Conservation (phyloP, 305 asterid genomes). For the Fraxinus angustifolia region DNA sequence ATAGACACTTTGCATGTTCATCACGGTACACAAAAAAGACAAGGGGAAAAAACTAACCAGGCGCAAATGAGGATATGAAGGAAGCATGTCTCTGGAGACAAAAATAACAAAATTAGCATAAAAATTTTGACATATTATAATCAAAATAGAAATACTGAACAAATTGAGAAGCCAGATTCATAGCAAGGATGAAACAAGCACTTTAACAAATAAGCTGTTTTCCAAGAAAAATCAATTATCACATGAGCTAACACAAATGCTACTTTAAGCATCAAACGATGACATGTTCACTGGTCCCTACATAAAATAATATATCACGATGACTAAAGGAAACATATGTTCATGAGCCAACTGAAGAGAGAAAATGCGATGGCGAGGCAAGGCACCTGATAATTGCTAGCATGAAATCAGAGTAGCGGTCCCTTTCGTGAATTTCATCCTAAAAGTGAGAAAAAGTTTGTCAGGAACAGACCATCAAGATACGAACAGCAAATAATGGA, state of each 20-base stretch:
- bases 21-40: conserved; percentile 19
- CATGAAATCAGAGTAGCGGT: conserved; percentile 93
- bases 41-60: conserved; percentile 55
- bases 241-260: background rate
- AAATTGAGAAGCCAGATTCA: background rate
- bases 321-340: conserved; percentile 4
- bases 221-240: conserved; percentile 2
- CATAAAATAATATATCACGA: conserved; percentile 11
- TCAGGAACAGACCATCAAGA: conserved; percentile 21
- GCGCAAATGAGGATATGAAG: conserved; percentile 70
- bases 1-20: background rate
- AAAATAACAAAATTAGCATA: conserved; percentile 30
- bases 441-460: conserved; percentile 30
- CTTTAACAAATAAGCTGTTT: background rate
- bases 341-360: conserved; percentile 6
- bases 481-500: conserved; percentile 19
- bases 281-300: conserved; percentile 2
- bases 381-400: conserved; percentile 89
- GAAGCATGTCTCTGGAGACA: conserved; percentile 78
- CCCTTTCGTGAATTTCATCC: conserved; percentile 99
- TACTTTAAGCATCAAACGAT: background rate
- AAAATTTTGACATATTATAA: conserved; percentile 9
- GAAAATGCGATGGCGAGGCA: conserved; percentile 19
- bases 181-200: conserved; percentile 10
- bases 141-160: background rate